Base-by-base conservation (phyloP, 345 rosid genomes). In the Citropsis articulata region DNA sequence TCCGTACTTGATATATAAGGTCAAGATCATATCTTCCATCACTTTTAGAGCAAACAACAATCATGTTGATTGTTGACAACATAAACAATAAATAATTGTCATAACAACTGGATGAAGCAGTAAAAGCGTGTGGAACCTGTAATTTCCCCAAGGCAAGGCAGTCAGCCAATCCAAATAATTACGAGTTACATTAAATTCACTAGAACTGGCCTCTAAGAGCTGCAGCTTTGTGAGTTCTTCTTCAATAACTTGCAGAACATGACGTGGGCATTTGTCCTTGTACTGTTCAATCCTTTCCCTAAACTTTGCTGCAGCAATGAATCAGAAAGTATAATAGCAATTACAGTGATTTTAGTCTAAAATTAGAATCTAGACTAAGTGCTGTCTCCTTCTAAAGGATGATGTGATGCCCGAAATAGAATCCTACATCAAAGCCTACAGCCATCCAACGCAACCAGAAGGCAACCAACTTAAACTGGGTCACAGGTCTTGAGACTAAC, bases 171-270 rank as follows among this genome's bases (percentile, higher is more conserved):
- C 99, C 82, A 97, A 88, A 87, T 97, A 97, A 84, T 93, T 97
- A 77, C 99, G 97, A 82, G 99, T 97, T 72, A 97, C 99, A 83
- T 94, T 97, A 88, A 97, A 97, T 88, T 97, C 99, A 87, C 99
- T 97, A 33, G 99, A 97, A 85, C 99, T 97, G 76, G 99, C 97
- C 85, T 97, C 99, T 84, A 97, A 87, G 72, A 97, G 92, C 90
- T 94, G 98, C 87, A 97, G 85, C 80, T 97, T 97, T 66, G 98
- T 92, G 73, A 97, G 94, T 88, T 97, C 99, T 85, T 97, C 99
- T 84, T 96, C 98, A 72, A 94, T 94, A 73, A 94, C 98, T 91
- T 94, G 98, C 86, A 93, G 80, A 63, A 97, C 90, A 78, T 92
- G 97, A 42, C 91, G 85, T 18, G 99, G 99, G 79, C 93, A 89